Evolutionary conservation across 2,329 filamentous ascomycete genomes (phyloP).

Genomic region (Didymella keratinophila): DNA sequence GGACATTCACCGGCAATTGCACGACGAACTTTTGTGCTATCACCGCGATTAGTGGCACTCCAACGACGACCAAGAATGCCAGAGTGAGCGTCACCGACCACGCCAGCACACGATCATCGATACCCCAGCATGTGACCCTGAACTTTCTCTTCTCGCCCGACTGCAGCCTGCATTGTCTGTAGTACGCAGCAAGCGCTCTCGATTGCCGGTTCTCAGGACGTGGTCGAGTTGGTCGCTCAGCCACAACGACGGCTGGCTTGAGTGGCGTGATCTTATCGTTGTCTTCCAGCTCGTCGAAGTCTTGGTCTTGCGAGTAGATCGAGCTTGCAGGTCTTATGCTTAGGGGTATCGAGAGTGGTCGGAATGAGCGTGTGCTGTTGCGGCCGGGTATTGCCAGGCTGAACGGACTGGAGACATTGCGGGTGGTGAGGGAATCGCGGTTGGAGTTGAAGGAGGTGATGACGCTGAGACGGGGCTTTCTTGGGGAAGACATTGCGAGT

Average conservation of each 20-base stretch:
- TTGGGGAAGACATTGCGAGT: conserved; percentile 13
- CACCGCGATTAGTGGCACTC: conserved; percentile 31
- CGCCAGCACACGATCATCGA: conserved; percentile 30
- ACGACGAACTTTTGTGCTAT: conserved; percentile 33
- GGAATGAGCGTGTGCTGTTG: conserved; percentile 10
- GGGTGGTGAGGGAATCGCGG: conserved; percentile 5
- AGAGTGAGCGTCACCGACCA: conserved; percentile 33
- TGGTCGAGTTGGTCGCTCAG: conserved; percentile 15
- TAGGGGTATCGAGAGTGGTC: conserved; percentile 8
- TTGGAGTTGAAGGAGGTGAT: conserved; percentile 10
- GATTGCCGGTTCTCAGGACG: conserved; percentile 11
- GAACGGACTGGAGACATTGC: conserved; percentile 28
- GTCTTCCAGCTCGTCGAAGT: background rate
- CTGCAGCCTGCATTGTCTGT: conserved; percentile 10
- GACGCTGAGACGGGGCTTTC: conserved; percentile 13
- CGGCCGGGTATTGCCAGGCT: conserved; percentile 27
- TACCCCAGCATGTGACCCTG: conserved; percentile 6
- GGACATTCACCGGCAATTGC: conserved; percentile 43
- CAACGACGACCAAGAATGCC: conserved; percentile 27
- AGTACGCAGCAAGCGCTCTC: conserved; percentile 12
- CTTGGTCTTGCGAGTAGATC: conserved; percentile 14
- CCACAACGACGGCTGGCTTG: conserved; percentile 17
- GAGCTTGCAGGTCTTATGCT: conserved; percentile 14
- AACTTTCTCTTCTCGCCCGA: conserved; percentile 12
- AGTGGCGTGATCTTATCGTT: conserved; percentile 14